A percentile compares a stretch with the other conserved stretches of the same genome.
Evolutionary conservation across 805 yeast genomes (phyloP).

Genomic region (Metschnikowia continentalis): DNA sequence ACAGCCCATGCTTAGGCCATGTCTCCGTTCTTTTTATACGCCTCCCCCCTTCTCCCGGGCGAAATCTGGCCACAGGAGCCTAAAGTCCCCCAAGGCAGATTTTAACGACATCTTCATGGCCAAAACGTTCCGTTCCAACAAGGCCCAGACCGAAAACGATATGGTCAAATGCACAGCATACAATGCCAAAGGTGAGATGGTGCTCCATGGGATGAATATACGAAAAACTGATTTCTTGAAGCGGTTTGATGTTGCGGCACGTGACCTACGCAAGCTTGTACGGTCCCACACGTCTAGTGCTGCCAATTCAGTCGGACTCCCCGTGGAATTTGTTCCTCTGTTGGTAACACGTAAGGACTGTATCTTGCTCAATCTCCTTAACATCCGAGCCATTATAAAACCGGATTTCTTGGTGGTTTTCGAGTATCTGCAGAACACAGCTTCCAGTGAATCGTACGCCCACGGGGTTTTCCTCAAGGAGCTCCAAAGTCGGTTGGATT

Average conservation of each 20-base stretch:
- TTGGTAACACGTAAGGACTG: slow-evolving; percentile 45
- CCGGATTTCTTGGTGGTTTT: slow-evolving; percentile 51
- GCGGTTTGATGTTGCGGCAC: slow-evolving; percentile 45
- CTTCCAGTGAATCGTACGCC: slow-evolving; percentile 43
- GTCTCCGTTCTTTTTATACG: no score
- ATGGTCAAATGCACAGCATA: slow-evolving; percentile 48
- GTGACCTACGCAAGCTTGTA: slow-evolving; percentile 56
- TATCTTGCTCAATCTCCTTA: slow-evolving; percentile 45
- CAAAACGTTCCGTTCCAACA: slow-evolving; percentile 16
- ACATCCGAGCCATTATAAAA: slow-evolving; percentile 50
- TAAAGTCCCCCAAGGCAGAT: not conserved
- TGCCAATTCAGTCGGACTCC: slow-evolving; percentile 15
- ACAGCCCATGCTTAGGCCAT: not conserved
- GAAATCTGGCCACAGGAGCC: not conserved
- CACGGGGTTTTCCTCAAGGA: slow-evolving; percentile 42
- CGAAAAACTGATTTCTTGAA: slow-evolving; percentile 41
- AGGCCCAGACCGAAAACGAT: slow-evolving; percentile 26
- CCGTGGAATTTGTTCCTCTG: slow-evolving; percentile 54
- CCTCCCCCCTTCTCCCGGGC: not conserved
- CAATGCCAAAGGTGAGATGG: slow-evolving; percentile 41
- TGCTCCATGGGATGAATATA: slow-evolving; percentile 43
- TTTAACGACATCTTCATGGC: slow-evolving; percentile 16
- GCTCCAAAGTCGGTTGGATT: slow-evolving; percentile 34
- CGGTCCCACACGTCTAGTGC: slow-evolving; percentile 17
- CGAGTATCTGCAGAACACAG: slow-evolving; percentile 21